Evolutionary conservation across 306 rosid species (phyloP), one percentile per base, ranked within the genome.

Genomic region (Comarum palustre): DNA sequence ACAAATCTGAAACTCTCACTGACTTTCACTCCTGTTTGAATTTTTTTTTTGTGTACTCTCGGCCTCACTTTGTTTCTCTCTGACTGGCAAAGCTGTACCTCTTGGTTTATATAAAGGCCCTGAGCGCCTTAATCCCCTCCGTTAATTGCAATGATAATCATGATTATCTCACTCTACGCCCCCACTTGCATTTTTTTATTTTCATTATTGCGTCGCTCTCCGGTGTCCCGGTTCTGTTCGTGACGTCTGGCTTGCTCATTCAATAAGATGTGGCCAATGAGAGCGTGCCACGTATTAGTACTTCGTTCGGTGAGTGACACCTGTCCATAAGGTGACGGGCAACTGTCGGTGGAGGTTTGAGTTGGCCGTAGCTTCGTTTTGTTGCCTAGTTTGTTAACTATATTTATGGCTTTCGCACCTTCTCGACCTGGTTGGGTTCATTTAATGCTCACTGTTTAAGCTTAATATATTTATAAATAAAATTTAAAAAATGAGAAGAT

Each of bases 31-130:
- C 58, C 46, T 55, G 62, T 55, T 10, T 55, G 31, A 2, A 6
- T 19, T 2, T 61, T 50, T 68, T 24, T 24, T 6, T 17, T 8
- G 16, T 0, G 8, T 1, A 65, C 90, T 77, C 96, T 83, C 92
- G 1, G 38, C 67, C 96, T 75, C 92, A 82, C 97, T 82, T 68
- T 86, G 81, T 57, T 76, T 81, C 48, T 68, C 45, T 3, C 39
- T 48, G 8, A 8, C 39, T 2, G 5, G 66, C 66, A 60, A 60
- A 16, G 66, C 42, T 39, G 72, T n/a, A 41, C 60, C 74, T 3
- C 3, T 1, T 55, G 71, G 50, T 0, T 66, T 88, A 78, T 86
- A 86, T 90, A 90, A 2, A 66, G 78, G 15, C 74, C 42, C 42
- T 0, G 8, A 32, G 39, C 71, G 6, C 50, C 79, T 16, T 57